Conservation (phyloP, 345 rosid genomes). For the Eucalyptus tenuipes region DNA sequence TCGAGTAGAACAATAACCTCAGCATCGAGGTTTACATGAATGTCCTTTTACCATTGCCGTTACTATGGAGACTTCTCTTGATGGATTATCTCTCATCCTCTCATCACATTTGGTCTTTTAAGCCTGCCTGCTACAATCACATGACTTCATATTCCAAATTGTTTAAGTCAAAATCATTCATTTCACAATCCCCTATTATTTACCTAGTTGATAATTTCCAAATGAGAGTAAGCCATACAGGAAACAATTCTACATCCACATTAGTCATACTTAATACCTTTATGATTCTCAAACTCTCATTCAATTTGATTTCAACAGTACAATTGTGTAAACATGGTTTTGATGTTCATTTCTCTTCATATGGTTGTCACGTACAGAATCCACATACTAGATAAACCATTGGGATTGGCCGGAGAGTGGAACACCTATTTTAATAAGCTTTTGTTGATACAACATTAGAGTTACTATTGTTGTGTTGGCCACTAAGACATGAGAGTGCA, state of each 20-base stretch:
- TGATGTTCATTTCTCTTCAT: neutral
- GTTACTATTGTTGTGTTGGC: neutral
- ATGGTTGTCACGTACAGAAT: too few relatives aligned
- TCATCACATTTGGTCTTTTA: too few relatives aligned
- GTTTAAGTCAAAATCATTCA: neutral
- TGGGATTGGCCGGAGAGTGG: neutral
- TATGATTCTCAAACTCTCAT: neutral
- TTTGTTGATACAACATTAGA: neutral
- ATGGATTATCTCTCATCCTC: neutral
- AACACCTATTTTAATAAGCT: neutral
- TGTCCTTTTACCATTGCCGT: too few relatives aligned
- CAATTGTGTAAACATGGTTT: neutral
- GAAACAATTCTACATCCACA: neutral
- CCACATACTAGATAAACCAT: neutral
- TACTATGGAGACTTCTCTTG: neutral
- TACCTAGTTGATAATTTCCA: neutral
- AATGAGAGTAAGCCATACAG: neutral
- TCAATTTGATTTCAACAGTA: neutral
- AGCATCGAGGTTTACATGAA: neutral
- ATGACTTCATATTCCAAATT: neutral
- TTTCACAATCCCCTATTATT: neutral
- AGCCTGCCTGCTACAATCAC: neutral
- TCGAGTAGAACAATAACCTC: neutral
- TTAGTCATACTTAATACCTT: too few relatives aligned
- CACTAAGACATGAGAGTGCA: neutral